Percentiles rank a stretch among this genome's conserved stretches.
These are phyloP conservation scores for Diplogelasinospora grovesii DNA, from an alignment of 495 filamentous ascomycete genomes.

Conservation along the genomic window DNA sequence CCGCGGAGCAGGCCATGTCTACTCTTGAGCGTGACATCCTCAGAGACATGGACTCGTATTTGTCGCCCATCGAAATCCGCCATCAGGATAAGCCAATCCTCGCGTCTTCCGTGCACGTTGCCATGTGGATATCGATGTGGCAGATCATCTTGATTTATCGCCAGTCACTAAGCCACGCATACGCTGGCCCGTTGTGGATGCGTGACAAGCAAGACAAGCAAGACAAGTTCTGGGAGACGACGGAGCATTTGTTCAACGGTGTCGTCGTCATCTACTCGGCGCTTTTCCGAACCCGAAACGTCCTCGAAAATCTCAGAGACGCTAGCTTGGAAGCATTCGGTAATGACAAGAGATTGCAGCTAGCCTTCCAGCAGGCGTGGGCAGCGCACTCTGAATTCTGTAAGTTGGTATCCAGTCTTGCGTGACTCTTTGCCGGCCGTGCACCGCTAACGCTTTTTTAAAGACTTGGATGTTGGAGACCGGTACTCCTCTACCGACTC, in stretches of 20 bases:
- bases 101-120: slow-evolving; percentile 3
- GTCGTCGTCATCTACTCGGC: slow-evolving; percentile 17
- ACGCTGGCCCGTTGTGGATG: too few relatives aligned
- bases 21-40: slow-evolving; percentile 14
- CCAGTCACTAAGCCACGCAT: slow-evolving; percentile 10
- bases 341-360: slow-evolving; percentile 1
- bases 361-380: slow-evolving; percentile 10
- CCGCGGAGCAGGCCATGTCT: slow-evolving; percentile 17
- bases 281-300: slow-evolving; percentile 14
- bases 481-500: background rate
- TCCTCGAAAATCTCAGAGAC: slow-evolving; percentile 8
- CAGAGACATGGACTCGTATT: slow-evolving; percentile 8
- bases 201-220: slow-evolving; percentile 5
- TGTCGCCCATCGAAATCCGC: background rate
- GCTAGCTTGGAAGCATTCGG: slow-evolving; percentile 6
- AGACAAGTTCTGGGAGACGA: slow-evolving; percentile 13
- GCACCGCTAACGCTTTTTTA: too few relatives aligned
- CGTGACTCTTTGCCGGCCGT: too few relatives aligned
- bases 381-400: slow-evolving; percentile 13
- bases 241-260: slow-evolving; percentile 9
- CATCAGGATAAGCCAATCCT: background rate
- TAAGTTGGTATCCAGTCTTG: slow-evolving; percentile 14
- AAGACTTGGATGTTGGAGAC: background rate
- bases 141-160: slow-evolving; percentile 23
- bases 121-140: slow-evolving; percentile 19